These are phyloP conservation scores for Iberis pinnata DNA, from an alignment of 345 rosid species.

Conservation along the genomic window DNA sequence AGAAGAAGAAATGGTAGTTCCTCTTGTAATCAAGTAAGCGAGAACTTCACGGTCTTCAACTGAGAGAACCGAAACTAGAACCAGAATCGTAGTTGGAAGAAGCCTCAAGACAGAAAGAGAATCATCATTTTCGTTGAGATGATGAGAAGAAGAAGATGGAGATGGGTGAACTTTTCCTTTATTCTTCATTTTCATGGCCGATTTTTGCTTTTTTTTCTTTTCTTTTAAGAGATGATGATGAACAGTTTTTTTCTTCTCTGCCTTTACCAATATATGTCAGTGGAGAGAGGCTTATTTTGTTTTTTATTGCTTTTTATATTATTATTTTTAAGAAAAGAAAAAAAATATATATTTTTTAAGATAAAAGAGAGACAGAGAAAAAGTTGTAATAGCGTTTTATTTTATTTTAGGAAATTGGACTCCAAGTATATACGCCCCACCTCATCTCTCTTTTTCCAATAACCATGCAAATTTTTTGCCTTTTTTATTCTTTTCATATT, in stretches of 20 bases:
- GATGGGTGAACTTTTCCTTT: conserved; percentile 87
- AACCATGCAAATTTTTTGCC: conserved; percentile 4
- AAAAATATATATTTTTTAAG: too few species aligned
- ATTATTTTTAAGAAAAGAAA: too few species aligned
- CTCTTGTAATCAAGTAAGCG: conserved; percentile 72
- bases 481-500: conserved; percentile 8
- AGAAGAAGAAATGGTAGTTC: conserved; percentile 31
- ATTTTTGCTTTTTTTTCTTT: neutral
- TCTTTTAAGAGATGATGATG: conserved; percentile 18
- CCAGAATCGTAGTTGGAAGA: conserved; percentile 63
- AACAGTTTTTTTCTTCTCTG: conserved; percentile 12
- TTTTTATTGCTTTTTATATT: neutral
- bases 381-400: neutral
- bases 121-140: conserved; percentile 32
- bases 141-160: conserved; percentile 24
- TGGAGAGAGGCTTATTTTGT: conserved; percentile 14
- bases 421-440: conserved; percentile 25
- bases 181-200: conserved; percentile 63
- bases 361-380: conserved; percentile 7
- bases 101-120: conserved; percentile 50
- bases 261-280: conserved; percentile 20
- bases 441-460: neutral
- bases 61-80: conserved; percentile 60
- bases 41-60: conserved; percentile 72
- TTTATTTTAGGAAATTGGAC: conserved; percentile 6